These are phyloP conservation scores for Taphrina sp. DNA, from an alignment of 1,139 yeast species.

Conservation along the genomic window DNA sequence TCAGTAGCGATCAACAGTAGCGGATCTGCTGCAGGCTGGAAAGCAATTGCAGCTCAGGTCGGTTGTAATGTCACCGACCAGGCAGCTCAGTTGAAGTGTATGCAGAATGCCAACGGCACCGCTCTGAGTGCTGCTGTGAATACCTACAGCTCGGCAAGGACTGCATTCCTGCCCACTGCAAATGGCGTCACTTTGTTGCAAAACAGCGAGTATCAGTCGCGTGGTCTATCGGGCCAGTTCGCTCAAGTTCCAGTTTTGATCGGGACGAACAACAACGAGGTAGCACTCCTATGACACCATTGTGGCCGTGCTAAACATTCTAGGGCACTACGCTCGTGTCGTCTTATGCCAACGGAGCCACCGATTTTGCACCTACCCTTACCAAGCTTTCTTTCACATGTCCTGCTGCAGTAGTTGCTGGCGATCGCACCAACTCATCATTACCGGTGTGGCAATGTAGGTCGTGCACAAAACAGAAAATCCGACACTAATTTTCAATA, in stretches of 20 bases:
- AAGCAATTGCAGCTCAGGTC: constrained; percentile 6
- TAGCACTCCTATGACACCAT: no score
- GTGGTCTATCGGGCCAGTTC: constrained; percentile 4
- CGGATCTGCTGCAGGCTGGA: constrained; percentile 5
- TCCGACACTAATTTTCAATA: no score
- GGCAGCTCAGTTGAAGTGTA: neutral
- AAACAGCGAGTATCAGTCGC: neutral
- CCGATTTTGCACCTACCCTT: neutral
- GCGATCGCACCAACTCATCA: constrained; percentile 1
- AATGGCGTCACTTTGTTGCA: constrained; percentile 11
- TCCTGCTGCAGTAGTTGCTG: constrained; percentile 6
- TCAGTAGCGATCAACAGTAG: constrained; percentile 3
- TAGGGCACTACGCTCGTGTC: constrained; percentile 11
- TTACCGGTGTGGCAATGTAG: constrained; percentile 26
- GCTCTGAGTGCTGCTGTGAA: constrained; percentile 6
- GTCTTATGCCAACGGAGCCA: neutral
- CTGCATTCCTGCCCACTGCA: constrained; percentile 17
- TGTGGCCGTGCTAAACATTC: no score
- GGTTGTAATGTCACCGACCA: constrained; percentile 15
- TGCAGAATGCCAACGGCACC: constrained; percentile 17
- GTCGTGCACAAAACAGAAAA: no score
- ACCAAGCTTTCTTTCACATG: constrained; percentile 9
- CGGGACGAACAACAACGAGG: constrained; percentile 25
- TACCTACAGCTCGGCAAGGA: neutral
- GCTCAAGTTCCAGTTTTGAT: constrained; percentile 22